Evolutionary conservation across 2,329 filamentous ascomycete species (phyloP).

Genomic region (Fusarium napiforme): DNA sequence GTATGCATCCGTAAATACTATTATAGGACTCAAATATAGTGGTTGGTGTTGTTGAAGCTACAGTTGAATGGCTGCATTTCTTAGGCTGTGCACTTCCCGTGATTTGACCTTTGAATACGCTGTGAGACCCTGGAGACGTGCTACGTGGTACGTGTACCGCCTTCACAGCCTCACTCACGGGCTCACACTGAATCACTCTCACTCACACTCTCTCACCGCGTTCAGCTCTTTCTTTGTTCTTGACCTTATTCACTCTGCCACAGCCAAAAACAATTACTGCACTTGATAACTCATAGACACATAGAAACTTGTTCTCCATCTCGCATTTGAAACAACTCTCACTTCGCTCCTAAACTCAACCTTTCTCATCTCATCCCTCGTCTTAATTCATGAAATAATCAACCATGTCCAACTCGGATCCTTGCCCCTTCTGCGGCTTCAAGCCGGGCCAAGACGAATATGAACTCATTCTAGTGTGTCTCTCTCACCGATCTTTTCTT

Average conservation of each 20-base stretch:
- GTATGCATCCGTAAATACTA: background rate
- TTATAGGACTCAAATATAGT: background rate
- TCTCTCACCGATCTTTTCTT: constrained; percentile 3
- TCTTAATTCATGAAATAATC: background rate
- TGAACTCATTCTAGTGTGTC: constrained; percentile 50
- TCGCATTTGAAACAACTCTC: background rate
- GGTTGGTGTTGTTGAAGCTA: background rate
- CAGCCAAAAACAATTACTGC: background rate
- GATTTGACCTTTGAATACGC: background rate
- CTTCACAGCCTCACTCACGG: constrained; percentile 33
- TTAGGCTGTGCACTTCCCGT: background rate
- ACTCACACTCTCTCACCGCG: background rate
- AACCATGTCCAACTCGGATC: constrained; percentile 20
- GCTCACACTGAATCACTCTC: background rate
- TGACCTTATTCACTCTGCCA: background rate
- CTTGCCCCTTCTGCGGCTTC: constrained; percentile 54
- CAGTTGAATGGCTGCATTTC: background rate
- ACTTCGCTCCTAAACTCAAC: background rate
- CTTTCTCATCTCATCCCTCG: background rate
- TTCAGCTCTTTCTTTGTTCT: constrained; percentile 20
- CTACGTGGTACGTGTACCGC: constrained; percentile 33
- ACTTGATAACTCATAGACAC: background rate
- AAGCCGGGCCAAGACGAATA: constrained; percentile 46
- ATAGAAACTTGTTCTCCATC: background rate
- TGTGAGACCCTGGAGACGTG: background rate